A percentile compares a stretch with the other conserved stretches of the same genome.
phyloP scores from a whole-genome alignment of 345 rosid genomes.

The Hibiscus mutabilis region DNA sequence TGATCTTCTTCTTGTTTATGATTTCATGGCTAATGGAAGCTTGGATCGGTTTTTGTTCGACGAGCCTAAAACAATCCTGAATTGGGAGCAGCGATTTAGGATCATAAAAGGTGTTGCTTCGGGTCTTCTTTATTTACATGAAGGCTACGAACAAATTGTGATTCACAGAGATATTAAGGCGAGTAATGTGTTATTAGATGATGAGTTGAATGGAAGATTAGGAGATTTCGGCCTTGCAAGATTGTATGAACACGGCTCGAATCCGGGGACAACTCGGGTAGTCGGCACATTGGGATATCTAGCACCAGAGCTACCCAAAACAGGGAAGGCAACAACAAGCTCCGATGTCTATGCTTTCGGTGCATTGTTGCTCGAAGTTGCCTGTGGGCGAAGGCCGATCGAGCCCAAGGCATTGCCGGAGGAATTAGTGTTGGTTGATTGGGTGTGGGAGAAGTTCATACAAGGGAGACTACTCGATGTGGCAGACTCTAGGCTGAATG shows the following conservation, averaged over 20 bases:
- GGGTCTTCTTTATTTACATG: slow-evolving; percentile 77
- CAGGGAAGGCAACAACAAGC: slow-evolving; percentile 65
- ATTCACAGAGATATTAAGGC: slow-evolving; percentile 87
- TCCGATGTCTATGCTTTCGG: slow-evolving; percentile 93
- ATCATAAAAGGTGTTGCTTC: slow-evolving; percentile 71
- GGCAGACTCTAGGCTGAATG: slow-evolving; percentile 41
- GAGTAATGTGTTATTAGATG: slow-evolving; percentile 71
- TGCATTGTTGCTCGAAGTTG: slow-evolving; percentile 72
- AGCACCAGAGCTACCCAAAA: slow-evolving; percentile 79
- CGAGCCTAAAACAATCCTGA: slow-evolving; percentile 37
- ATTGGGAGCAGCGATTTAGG: slow-evolving; percentile 72
- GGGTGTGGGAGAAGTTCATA: slow-evolving; percentile 61
- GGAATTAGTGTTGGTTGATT: slow-evolving; percentile 75
- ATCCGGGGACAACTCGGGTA: slow-evolving; percentile 75
- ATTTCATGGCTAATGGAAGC: slow-evolving; percentile 91
- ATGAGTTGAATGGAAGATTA: slow-evolving; percentile 67
- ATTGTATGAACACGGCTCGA: slow-evolving; percentile 70
- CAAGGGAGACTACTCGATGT: slow-evolving; percentile 43
- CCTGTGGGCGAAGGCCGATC: slow-evolving; percentile 78
- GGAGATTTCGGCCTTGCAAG: slow-evolving; percentile 93
- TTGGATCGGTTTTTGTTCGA: slow-evolving; percentile 71
- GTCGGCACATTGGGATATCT: slow-evolving; percentile 90
- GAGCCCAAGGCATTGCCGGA: slow-evolving; percentile 68
- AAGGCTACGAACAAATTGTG: slow-evolving; percentile 84
- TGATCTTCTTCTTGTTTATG: slow-evolving; percentile 76